phyloP scores from a whole-genome alignment of 202 grass and related monocot species.

The Bolboschoenoplectus hybrid region DNA sequence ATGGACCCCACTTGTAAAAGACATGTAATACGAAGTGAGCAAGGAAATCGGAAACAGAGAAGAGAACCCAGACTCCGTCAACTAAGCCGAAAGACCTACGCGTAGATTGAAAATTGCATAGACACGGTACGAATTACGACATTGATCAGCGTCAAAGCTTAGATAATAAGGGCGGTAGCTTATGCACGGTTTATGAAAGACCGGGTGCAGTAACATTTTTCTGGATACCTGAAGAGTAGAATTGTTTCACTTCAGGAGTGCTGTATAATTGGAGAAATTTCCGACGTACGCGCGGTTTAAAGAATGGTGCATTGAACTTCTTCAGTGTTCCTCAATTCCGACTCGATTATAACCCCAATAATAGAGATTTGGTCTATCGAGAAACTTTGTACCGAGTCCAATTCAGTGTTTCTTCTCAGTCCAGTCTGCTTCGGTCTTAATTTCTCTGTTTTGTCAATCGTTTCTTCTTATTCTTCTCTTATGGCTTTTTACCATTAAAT shows the following conservation, averaged over 20 bases:
- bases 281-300: neutral
- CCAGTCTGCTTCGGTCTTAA: neutral
- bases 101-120: neutral
- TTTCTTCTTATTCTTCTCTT: neutral
- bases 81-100: neutral
- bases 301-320: neutral
- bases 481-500: neutral
- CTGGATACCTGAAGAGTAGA: neutral
- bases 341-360: neutral
- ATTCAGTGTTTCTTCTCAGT: neutral
- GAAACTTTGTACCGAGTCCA: neutral
- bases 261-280: neutral
- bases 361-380: neutral
- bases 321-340: neutral
- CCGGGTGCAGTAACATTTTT: neutral
- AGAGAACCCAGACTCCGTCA: neutral
- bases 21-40: neutral
- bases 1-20: neutral
- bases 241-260: neutral
- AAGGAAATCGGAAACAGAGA: neutral
- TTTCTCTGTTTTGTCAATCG: slow-evolving; percentile 14
- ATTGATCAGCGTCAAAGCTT: neutral
- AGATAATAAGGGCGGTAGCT: neutral
- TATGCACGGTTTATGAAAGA: neutral
- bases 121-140: neutral